Conservation (phyloP, 2,329 filamentous ascomycete genomes). For the Hawksworthiomyces lignivorus region DNA sequence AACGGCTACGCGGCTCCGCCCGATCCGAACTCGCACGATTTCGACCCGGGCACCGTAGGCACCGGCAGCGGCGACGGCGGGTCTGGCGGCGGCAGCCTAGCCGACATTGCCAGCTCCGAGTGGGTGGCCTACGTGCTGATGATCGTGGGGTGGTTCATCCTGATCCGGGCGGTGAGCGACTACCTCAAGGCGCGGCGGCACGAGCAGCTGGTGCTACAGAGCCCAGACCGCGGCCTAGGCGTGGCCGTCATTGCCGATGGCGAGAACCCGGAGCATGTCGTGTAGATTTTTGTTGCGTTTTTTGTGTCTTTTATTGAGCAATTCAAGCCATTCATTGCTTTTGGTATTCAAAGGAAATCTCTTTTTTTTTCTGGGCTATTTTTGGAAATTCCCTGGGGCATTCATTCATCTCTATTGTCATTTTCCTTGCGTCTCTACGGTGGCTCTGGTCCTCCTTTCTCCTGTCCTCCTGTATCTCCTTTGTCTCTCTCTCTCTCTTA, state of each 20-base stretch:
- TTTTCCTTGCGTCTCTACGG: background rate
- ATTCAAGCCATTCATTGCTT: too few relatives aligned
- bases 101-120: constrained; percentile 64
- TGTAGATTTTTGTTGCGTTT: constrained; percentile 36
- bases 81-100: constrained; percentile 34
- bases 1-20: constrained; percentile 61
- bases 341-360: too few relatives aligned
- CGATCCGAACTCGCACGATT: constrained; percentile 85
- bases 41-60: constrained; percentile 64
- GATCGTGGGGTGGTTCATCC: constrained; percentile 96
- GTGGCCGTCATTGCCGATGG: constrained; percentile 82
- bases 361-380: background rate
- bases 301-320: background rate
- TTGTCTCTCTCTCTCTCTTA: background rate
- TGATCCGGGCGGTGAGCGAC: constrained; percentile 89
- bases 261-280: constrained; percentile 69
- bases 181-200: constrained; percentile 82
- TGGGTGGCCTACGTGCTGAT: constrained; percentile 91
- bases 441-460: background rate
- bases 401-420: background rate
- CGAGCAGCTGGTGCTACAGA: constrained; percentile 87
- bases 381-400: background rate
- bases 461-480: background rate
- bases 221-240: constrained; percentile 78
- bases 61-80: constrained; percentile 25